phyloP scores from a whole-genome alignment of 148 eudicot species.

The Rhododendron ferrugineum region DNA sequence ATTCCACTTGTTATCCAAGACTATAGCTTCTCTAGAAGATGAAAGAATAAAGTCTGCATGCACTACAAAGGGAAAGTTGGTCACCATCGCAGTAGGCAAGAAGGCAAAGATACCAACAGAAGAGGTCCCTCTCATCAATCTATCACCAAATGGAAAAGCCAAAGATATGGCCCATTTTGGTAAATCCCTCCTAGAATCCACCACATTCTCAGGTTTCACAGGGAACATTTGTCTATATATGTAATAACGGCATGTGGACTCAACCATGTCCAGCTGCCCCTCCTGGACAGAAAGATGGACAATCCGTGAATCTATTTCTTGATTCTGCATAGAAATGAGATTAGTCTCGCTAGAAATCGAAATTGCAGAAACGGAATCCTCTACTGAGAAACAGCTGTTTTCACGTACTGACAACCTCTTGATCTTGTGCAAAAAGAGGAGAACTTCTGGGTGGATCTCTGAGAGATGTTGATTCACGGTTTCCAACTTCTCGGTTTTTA shows the following conservation, averaged over 20 bases:
- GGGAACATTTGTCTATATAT: conserved; percentile 41
- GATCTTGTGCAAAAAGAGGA: too few relatives aligned
- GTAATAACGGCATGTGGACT: conserved; percentile 30
- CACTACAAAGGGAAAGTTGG: too few relatives aligned
- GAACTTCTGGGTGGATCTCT: too few relatives aligned
- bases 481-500: conserved; percentile 38
- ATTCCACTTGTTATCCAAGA: too few relatives aligned
- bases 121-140: conserved; percentile 34
- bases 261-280: conserved; percentile 13
- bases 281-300: conserved; percentile 32
- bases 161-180: conserved; percentile 34
- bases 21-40: too few relatives aligned
- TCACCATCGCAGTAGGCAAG: conserved; percentile 40
- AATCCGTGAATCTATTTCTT: conserved; percentile 22
- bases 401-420: too few relatives aligned
- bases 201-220: conserved; percentile 24
- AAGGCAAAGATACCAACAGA: conserved; percentile 39
- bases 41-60: too few relatives aligned
- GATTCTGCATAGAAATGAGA: conserved; percentile 14
- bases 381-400: conserved; percentile 15
- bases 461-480: too few relatives aligned
- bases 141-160: conserved; percentile 40
- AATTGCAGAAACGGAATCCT: conserved; percentile 21
- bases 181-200: conserved; percentile 27
- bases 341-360: conserved; percentile 37